These are phyloP conservation scores for Trichoderma orchidacearum DNA, from an alignment of 495 filamentous ascomycete genomes.

Conservation along the genomic window DNA sequence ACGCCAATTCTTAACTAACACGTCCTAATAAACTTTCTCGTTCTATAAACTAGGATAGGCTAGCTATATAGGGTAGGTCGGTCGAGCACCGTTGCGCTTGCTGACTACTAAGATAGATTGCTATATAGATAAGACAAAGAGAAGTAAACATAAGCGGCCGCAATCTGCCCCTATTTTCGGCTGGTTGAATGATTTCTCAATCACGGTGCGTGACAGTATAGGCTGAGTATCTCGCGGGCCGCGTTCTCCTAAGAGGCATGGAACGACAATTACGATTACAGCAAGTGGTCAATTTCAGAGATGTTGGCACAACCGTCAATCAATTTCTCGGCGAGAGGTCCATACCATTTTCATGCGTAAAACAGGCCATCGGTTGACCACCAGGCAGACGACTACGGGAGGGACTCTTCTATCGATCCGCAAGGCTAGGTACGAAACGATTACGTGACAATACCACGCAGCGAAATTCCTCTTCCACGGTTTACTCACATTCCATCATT, in stretches of 20 bases:
- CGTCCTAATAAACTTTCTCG: too few species aligned
- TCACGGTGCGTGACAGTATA: too few species aligned
- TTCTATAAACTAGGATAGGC: too few species aligned
- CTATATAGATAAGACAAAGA: too few species aligned
- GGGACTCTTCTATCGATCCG: slow-evolving; percentile 61
- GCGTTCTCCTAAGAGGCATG: neutral
- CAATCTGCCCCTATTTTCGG: too few species aligned
- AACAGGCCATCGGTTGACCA: neutral
- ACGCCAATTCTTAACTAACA: too few species aligned
- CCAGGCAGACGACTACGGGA: slow-evolving; percentile 15
- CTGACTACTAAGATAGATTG: too few species aligned
- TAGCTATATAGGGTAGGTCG: too few species aligned
- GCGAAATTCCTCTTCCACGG: neutral
- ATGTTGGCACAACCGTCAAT: slow-evolving; percentile 68
- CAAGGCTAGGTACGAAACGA: slow-evolving; percentile 42
- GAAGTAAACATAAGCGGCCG: too few species aligned
- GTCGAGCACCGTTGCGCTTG: too few species aligned
- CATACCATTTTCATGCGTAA: slow-evolving; percentile 7
- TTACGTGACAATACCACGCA: too few species aligned
- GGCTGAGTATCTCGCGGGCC: neutral
- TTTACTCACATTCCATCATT: neutral
- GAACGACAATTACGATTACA: neutral
- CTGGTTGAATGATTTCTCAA: too few species aligned
- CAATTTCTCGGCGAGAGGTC: slow-evolving; percentile 38
- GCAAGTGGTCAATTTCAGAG: slow-evolving; percentile 51